Evolutionary conservation across 306 rosid species (phyloP), one percentile per base, ranked within the genome.

Genomic region (Medicago arabica): DNA sequence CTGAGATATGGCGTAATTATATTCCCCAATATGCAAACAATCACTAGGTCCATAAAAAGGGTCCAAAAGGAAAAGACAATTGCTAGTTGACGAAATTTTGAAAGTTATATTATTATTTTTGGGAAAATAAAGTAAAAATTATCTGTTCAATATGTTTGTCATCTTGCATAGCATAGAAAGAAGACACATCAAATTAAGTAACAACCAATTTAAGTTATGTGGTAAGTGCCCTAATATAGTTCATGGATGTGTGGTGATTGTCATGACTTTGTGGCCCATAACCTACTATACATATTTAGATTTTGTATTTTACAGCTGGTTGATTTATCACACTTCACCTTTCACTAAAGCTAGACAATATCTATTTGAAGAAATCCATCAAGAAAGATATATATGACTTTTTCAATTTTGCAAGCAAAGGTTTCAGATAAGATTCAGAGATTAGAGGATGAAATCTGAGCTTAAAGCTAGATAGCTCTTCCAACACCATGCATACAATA

Each of bases 71-170:
- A 64, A 69, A 65, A 36, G 86, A 71, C 79, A 76, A 62, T 61
- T n/a, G 60, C 76, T 63, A 60, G 61, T 25, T 64, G 82, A 43
- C 68, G 28, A 64, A 59, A 68, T 47, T 21, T 77, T 47, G 76
- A 51, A 69, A 80, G 39, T 58, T 11, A 23, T 11, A 23, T 11
- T 23, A 12, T 58, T 21, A 6, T 6, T 12, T 23, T 58, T 4
- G 9, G 31, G 8, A 10, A 21, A 58, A n/a, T 21, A 57, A 58
- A 14, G 38, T 58, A n/a, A 23, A 71, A 76, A 68, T 36, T 34
- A 13, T 80, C 78, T 83, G 86, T 49, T 53, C 72, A 50, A 49
- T 76, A 23, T 70, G 82, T 34, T 79, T 86, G 89, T 86, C 92
- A 86, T 87, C 23, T 86, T 12, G 65, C 82, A 69, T 55, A 60